Evolutionary conservation across 2,329 filamentous ascomycete genomes (phyloP), one percentile per base, ranked within the genome.

Genomic region (Penicillium palitans): DNA sequence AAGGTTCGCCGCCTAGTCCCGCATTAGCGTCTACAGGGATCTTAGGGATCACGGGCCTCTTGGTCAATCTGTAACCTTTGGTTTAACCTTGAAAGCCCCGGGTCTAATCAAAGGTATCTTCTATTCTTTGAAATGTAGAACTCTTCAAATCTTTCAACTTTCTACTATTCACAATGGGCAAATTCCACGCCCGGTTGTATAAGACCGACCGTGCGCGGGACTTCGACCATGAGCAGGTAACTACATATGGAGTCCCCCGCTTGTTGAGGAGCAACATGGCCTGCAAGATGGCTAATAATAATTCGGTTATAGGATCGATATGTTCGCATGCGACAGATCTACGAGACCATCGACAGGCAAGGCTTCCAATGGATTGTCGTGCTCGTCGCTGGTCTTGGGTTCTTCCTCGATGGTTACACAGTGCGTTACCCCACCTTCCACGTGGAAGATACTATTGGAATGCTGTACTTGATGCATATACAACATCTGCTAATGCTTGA

Each of bases 391-490:
- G 79, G 78, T 21, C 74, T 79, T n/a, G 79, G 79, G 13, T 81
- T 81, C 68, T 78, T 81, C 56, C 77, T 80, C 4, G 79, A 81
- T 70, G 76, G 76, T 45, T 79, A 78, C 48, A 78, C 77, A 6
- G 72, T 75, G 37, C 58, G 67, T 60, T 12, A 19, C 6, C 5
- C 45, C 46, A 25, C 21, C 9, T 15, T 39, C 2, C 13, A 33
- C 21, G 25, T 17, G 39, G 24, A 24, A 15, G 2, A 40, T 19
- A 40, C 17, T 0, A 37, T 29, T 15, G 9, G 5, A 46, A 31
- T 12, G 7, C 3, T 19, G 17, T 4, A 10, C 7, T 25, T 25
- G n/a, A 31, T 2, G 0, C 8, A n/a, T 12, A 8, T 21, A 3
- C 3, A 10, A 2, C 41, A 27, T 40, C 15, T 24, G 4, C 48